Percentiles rank a stretch among this genome's conserved stretches.
These are phyloP conservation scores for Saprolegnia parasitica DNA, from an alignment of 352 stramenopile species.

Conservation along the genomic window DNA sequence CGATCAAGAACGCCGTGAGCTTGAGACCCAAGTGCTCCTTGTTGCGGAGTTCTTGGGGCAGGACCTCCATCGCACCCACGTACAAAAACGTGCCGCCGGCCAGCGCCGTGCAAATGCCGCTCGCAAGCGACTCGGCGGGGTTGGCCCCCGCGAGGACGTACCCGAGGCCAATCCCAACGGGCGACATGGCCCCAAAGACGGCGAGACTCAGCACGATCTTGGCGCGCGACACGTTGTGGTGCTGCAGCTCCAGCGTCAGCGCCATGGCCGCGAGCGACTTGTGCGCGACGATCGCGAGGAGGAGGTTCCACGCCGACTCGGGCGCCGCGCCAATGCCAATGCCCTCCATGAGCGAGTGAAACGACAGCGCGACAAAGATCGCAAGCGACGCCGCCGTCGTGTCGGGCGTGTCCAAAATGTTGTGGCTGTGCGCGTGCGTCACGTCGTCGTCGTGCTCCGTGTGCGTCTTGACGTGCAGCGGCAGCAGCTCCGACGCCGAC, in stretches of 20 bases:
- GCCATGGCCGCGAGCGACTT: slow-evolving; percentile 77
- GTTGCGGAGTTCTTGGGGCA: slow-evolving; percentile 70
- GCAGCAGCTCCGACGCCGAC: slow-evolving; percentile 30
- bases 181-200: slow-evolving; percentile 73
- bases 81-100: slow-evolving; percentile 79
- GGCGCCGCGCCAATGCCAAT: slow-evolving; percentile 66
- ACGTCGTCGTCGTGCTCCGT: slow-evolving; percentile 30
- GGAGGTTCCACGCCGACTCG: slow-evolving; percentile 61
- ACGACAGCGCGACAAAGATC: slow-evolving; percentile 74
- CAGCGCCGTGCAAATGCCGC: slow-evolving; percentile 65
- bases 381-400: slow-evolving; percentile 51
- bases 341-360: slow-evolving; percentile 83
- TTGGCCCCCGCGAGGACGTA: slow-evolving; percentile 43
- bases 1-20: slow-evolving; percentile 46
- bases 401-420: slow-evolving; percentile 42
- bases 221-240: slow-evolving; percentile 46
- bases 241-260: slow-evolving; percentile 60
- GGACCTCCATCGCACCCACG: slow-evolving; percentile 75
- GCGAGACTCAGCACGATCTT: slow-evolving; percentile 43
- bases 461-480: slow-evolving; percentile 32
- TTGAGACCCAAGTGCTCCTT: slow-evolving; percentile 47
- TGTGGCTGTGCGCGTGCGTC: slow-evolving; percentile 56
- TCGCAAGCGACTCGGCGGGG: slow-evolving; percentile 42
- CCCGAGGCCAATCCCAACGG: slow-evolving; percentile 58
- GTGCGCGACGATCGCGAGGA: slow-evolving; percentile 75